These are phyloP conservation scores for Entomortierella parvispora DNA, from an alignment of 192 early-diverging fungal genomes.

Conservation along the genomic window DNA sequence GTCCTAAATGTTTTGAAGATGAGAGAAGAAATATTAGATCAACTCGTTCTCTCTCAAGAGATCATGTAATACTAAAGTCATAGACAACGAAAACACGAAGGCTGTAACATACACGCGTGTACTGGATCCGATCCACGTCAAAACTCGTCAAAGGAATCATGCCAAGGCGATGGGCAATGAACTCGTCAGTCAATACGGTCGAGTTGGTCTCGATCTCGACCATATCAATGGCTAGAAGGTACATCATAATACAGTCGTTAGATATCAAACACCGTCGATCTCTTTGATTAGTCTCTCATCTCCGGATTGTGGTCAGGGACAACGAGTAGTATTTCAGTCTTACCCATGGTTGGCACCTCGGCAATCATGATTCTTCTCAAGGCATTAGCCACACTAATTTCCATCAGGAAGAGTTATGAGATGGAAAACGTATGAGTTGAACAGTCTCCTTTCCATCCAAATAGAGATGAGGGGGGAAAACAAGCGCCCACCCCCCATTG, in stretches of 20 bases:
- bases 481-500: no score
- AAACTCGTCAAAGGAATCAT: constrained; percentile 90
- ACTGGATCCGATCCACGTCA: constrained; percentile 81
- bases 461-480: no score
- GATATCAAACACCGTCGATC: neutral
- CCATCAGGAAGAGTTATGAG: neutral
- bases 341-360: constrained; percentile 94
- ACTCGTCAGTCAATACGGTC: constrained; percentile 94
- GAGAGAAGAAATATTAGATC: constrained; percentile 9
- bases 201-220: constrained; percentile 95
- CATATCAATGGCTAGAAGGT: constrained; percentile 86
- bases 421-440: neutral
- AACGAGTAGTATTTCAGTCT: no score
- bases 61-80: no score
- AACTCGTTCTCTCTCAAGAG: no score
- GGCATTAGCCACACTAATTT: constrained; percentile 85
- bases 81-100: neutral
- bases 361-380: constrained; percentile 96
- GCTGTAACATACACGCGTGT: constrained; percentile 67
- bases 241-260: neutral
- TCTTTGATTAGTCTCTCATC: no score
- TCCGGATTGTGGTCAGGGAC: no score
- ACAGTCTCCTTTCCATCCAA: no score
- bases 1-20: constrained; percentile 54
- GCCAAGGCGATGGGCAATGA: constrained; percentile 94